phyloP scores from a whole-genome alignment of 1,284 basidiomycete species.

The Puccinia horiana region DNA sequence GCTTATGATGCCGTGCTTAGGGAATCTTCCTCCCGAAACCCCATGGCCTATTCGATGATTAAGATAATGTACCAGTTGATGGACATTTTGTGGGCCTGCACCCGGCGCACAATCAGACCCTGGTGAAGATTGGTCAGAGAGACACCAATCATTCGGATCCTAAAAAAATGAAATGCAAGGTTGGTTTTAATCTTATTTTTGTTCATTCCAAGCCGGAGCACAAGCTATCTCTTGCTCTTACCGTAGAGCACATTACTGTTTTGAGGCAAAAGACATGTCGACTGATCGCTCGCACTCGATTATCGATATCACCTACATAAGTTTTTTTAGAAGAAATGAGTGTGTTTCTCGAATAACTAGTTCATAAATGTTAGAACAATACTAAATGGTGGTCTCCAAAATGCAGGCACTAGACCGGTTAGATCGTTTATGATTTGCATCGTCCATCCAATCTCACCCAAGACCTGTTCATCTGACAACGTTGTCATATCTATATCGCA shows the following conservation, averaged over 20 bases:
- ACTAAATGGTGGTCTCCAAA: constrained; percentile 70
- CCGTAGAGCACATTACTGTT: constrained; percentile 76
- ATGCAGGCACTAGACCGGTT: constrained; percentile 58
- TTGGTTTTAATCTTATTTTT: neutral
- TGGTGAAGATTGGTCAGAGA: constrained; percentile 38
- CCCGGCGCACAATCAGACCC: constrained; percentile 31
- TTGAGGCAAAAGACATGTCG: constrained; percentile 61
- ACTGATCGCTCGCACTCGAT: constrained; percentile 42
- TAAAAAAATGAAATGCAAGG: neutral
- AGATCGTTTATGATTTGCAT: constrained; percentile 79
- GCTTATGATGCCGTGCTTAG: constrained; percentile 70
- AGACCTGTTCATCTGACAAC: constrained; percentile 68
- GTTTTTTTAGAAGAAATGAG: neutral
- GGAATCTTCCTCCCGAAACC: constrained; percentile 60
- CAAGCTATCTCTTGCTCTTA: constrained; percentile 56
- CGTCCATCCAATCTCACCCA: constrained; percentile 80
- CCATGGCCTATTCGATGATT: constrained; percentile 7
- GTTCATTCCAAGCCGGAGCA: neutral
- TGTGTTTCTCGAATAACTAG: neutral
- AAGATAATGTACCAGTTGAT: constrained; percentile 16
- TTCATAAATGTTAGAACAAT: constrained; percentile 55
- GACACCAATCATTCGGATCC: constrained; percentile 49
- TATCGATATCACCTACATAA: constrained; percentile 46
- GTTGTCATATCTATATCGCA: constrained; percentile 68
- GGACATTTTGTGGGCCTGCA: constrained; percentile 44